Evolutionary conservation across 441 rosid species (phyloP).

Genomic region (Daphne laureola): DNA sequence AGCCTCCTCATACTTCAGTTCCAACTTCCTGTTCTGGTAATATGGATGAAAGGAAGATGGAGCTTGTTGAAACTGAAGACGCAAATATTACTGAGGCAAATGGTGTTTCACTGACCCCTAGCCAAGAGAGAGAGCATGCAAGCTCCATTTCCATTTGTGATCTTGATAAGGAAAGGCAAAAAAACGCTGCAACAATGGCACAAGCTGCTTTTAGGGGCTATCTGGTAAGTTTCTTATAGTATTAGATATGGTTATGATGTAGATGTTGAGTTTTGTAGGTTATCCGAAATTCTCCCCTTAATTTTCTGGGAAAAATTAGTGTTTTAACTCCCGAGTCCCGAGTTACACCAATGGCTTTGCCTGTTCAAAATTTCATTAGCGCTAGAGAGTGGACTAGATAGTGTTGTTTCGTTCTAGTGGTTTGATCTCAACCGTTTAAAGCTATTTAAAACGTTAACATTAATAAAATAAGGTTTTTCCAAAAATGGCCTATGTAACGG

Average conservation of each 20-base stretch:
- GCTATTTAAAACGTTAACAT: too few species aligned
- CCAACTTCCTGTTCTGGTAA: conserved; percentile 17
- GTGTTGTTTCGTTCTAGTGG: too few species aligned
- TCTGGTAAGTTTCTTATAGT: conserved; percentile 49
- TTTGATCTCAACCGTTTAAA: too few species aligned
- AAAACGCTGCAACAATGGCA: conserved; percentile 57
- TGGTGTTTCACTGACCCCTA: conserved; percentile 21
- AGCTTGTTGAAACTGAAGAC: conserved; percentile 34
- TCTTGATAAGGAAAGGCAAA: conserved; percentile 43
- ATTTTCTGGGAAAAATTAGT: too few species aligned
- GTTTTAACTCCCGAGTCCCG: too few species aligned
- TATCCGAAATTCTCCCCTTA: too few species aligned
- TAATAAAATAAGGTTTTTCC: too few species aligned
- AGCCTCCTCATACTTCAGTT: conserved; percentile 35
- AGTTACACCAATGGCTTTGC: too few species aligned
- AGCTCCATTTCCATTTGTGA: conserved; percentile 19
- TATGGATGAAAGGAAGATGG: conserved; percentile 31
- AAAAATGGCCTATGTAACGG: too few species aligned
- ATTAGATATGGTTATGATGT: not conserved
- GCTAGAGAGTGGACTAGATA: too few species aligned
- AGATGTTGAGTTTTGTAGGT: too few species aligned
- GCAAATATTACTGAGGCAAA: conserved; percentile 32
- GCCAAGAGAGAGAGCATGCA: conserved; percentile 26
- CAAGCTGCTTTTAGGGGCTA: conserved; percentile 97
- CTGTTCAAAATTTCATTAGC: too few species aligned